Conservation (phyloP, 2,329 filamentous ascomycete species). For the Fusarium sp. region DNA sequence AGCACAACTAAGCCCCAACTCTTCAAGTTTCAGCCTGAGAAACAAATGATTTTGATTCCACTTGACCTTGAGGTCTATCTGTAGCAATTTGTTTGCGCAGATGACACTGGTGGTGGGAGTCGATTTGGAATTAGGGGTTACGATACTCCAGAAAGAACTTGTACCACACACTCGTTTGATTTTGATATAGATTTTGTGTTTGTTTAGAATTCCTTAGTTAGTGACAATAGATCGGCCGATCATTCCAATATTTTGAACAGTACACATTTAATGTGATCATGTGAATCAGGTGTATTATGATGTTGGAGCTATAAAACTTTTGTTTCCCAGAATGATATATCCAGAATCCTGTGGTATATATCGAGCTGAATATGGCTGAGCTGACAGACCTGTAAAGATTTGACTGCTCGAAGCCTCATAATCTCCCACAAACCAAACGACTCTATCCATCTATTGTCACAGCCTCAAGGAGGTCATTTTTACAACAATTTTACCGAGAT, state of each 20-base stretch:
- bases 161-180: conserved; percentile 5
- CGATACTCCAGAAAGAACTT: neutral
- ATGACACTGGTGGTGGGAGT: neutral
- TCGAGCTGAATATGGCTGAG: neutral
- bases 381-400: neutral
- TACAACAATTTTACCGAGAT: neutral
- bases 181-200: neutral
- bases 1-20: neutral
- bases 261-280: neutral
- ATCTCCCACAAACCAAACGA: neutral
- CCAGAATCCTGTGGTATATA: neutral
- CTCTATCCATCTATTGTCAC: neutral
- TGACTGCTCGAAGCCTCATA: neutral
- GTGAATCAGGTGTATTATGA: neutral
- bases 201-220: neutral
- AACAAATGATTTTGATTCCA: neutral
- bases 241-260: neutral
- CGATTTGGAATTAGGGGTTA: neutral
- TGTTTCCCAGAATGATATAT: neutral
- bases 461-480: neutral
- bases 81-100: too few relatives aligned
- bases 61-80: neutral
- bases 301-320: neutral
- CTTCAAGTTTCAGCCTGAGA: neutral
- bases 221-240: conserved; percentile 23